phyloP scores from a whole-genome alignment of 768 basidiomycete species.

The Phanerochaete carnosa region DNA sequence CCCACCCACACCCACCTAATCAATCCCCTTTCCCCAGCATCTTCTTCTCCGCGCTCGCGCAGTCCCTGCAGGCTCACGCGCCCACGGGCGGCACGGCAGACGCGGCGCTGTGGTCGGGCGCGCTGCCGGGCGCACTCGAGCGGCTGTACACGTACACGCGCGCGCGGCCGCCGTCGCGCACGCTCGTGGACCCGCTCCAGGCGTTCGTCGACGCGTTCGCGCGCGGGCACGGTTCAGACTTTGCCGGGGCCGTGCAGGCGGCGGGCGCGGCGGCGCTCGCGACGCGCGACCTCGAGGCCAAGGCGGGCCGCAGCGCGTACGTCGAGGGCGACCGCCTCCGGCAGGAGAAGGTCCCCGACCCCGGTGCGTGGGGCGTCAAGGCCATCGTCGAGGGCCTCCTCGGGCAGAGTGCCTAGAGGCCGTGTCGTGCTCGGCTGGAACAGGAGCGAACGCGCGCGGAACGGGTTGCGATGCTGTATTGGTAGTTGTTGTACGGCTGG shows the following conservation, averaged over 20 bases:
- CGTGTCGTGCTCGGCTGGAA: background rate
- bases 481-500: background rate
- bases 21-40: conserved; percentile 53
- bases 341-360: conserved; percentile 68
- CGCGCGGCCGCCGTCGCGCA: conserved; percentile 86
- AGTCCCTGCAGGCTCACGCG: conserved; percentile 51
- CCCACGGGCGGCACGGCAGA: conserved; percentile 32
- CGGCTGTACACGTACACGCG: conserved; percentile 81
- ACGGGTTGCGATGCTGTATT: background rate
- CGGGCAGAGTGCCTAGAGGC: background rate
- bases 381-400: conserved; percentile 59
- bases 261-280: conserved; percentile 66
- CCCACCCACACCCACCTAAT: background rate
- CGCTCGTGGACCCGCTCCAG: conserved; percentile 87
- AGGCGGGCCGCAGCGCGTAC: conserved; percentile 88
- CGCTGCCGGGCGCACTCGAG: conserved; percentile 53
- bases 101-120: conserved; percentile 53
- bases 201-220: conserved; percentile 63
- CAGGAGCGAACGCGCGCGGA: background rate
- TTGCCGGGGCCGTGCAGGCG: conserved; percentile 52
- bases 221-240: conserved; percentile 29
- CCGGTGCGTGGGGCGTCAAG: conserved; percentile 91
- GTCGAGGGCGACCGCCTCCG: conserved; percentile 67
- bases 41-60: conserved; percentile 86
- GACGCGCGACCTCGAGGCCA: conserved; percentile 76